A percentile compares a stretch with the other conserved stretches of the same genome.
These are phyloP conservation scores for Colletotrichum aenigma DNA, from an alignment of 2,329 filamentous ascomycete genomes.

Conservation along the genomic window DNA sequence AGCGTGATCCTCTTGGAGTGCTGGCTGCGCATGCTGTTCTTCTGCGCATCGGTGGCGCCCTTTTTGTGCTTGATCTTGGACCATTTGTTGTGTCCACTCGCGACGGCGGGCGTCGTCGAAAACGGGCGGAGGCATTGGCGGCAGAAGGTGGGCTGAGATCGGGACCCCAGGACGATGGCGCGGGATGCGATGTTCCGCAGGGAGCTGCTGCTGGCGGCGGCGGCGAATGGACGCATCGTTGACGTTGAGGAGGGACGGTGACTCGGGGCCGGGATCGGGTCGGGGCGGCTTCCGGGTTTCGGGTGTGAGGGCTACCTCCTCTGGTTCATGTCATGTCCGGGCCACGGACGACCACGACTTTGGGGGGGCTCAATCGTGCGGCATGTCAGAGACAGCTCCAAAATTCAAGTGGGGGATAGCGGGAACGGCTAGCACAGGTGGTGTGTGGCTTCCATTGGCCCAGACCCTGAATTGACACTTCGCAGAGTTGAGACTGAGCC, in stretches of 20 bases:
- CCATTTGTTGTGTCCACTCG: conserved; percentile 89
- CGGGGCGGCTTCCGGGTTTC: not conserved
- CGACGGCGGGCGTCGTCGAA: conserved; percentile 43
- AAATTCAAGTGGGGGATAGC: not conserved
- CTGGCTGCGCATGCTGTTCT: conserved; percentile 70
- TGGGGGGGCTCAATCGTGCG: not conserved
- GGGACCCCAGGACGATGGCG: not conserved
- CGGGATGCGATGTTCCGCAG: not conserved
- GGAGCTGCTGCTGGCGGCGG: not conserved
- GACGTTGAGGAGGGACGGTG: not conserved
- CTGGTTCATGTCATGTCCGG: not conserved
- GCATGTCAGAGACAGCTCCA: not conserved
- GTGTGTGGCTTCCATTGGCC: not conserved
- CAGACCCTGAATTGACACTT: not conserved
- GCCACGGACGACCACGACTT: not conserved
- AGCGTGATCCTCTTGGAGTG: conserved; percentile 76
- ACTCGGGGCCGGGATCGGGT: not conserved
- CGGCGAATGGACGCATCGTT: conserved; percentile 5
- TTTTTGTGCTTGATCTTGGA: conserved; percentile 97
- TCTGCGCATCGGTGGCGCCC: conserved; percentile 81
- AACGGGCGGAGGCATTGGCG: conserved; percentile 55
- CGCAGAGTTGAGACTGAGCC: not conserved
- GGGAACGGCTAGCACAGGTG: not conserved
- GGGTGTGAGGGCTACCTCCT: not conserved
- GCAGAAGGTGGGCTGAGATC: conserved; percentile 37